Conservation (phyloP, 73 alveolate species). For the Tetrahymena borealis region DNA sequence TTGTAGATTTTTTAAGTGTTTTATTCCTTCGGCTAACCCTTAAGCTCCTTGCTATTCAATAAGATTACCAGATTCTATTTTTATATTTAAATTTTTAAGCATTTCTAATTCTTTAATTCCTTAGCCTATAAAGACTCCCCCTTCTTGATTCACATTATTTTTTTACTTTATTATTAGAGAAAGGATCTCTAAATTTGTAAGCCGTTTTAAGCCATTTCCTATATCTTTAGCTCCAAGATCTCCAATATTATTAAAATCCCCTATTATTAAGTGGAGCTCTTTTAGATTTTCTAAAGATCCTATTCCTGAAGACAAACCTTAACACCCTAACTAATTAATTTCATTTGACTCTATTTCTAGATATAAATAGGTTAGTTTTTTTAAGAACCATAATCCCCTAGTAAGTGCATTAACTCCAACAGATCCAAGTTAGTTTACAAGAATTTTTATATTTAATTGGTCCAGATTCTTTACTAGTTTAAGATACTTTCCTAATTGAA, state of each 20-base stretch:
- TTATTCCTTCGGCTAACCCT: background rate
- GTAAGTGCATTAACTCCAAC: background rate
- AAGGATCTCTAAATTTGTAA: background rate
- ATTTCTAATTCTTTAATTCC: background rate
- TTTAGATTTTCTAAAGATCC: background rate
- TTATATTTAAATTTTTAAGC: background rate
- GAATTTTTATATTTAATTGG: background rate
- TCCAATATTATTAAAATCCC: background rate
- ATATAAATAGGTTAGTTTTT: background rate
- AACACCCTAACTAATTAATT: background rate
- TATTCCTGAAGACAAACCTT: background rate
- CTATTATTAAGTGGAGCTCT: background rate
- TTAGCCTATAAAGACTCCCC: background rate
- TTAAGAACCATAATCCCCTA: background rate
- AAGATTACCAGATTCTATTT: background rate
- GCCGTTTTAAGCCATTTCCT: background rate
- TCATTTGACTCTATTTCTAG: background rate
- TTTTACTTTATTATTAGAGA: background rate
- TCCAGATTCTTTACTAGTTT: background rate
- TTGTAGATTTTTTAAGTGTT: background rate
- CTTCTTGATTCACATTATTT: background rate
- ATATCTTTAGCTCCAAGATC: background rate
- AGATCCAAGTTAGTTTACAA: background rate
- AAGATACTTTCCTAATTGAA: background rate
- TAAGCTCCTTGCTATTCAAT: background rate